phyloP scores from a whole-genome alignment of 2,329 filamentous ascomycete species.

The Thelonectria olida region DNA sequence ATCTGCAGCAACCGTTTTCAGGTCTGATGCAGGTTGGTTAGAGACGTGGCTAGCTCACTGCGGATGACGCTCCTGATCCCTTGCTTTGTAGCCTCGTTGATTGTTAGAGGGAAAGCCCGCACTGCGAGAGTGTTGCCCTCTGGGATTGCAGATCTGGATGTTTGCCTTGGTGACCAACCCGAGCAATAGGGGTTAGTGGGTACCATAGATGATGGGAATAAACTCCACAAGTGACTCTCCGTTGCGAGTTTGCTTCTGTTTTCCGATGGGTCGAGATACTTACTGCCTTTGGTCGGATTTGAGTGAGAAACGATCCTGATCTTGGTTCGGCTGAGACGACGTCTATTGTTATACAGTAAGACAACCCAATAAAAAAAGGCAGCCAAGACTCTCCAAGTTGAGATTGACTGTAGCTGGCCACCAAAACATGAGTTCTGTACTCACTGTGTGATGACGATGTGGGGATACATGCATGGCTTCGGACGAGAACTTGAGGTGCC shows the following conservation, averaged over 20 bases:
- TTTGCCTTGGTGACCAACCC: neutral
- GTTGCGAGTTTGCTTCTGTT: too few relatives aligned
- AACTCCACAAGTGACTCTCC: too few relatives aligned
- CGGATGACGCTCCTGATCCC: conserved; percentile 10
- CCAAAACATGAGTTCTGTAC: neutral
- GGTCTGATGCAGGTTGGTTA: conserved; percentile 12
- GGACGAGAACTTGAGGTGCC: neutral
- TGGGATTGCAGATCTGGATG: neutral
- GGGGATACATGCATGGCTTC: conserved; percentile 1
- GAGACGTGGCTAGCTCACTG: conserved; percentile 1
- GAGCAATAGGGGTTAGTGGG: too few relatives aligned
- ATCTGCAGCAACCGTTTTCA: conserved; percentile 14
- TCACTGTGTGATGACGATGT: neutral
- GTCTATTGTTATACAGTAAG: neutral
- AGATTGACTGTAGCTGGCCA: neutral
- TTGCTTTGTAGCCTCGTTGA: conserved; percentile 13
- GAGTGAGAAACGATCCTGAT: too few relatives aligned
- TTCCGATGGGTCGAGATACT: neutral
- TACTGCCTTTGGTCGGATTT: neutral
- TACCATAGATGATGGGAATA: neutral
- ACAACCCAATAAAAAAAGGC: neutral
- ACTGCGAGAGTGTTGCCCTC: neutral
- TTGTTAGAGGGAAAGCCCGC: conserved; percentile 1
- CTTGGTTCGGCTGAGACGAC: neutral
- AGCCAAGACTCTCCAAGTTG: neutral